Evolutionary conservation across 176 grass and related monocot genomes (phyloP).

Genomic region (Raddia distichophylla): DNA sequence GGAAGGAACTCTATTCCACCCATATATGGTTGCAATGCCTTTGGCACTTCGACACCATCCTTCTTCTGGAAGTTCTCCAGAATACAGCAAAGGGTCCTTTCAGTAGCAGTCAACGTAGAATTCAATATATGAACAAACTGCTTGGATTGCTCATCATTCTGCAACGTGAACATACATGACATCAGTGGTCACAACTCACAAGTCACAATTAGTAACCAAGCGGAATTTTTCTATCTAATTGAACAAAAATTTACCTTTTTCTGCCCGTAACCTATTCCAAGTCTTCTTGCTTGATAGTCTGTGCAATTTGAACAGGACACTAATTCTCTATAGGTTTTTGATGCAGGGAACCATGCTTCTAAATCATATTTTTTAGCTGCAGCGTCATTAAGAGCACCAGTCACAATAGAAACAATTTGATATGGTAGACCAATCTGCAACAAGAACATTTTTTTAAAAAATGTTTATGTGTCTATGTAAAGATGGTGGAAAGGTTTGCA

Average conservation of each 20-base stretch:
- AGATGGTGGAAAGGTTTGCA: conserved; percentile 10
- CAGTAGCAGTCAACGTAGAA: conserved; percentile 87
- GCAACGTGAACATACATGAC: conserved; percentile 7
- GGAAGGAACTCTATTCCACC: conserved; percentile 67
- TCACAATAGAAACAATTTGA: conserved; percentile 88
- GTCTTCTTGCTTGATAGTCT: conserved; percentile 86
- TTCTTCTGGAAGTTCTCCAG: conserved; percentile 84
- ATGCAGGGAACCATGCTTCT: conserved; percentile 96
- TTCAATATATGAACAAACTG: conserved; percentile 95
- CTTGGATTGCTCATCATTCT: conserved; percentile 91
- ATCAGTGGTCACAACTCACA: background rate
- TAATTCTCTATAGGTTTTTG: conserved; percentile 84
- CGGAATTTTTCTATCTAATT: conserved; percentile 9
- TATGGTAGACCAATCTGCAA: conserved; percentile 84
- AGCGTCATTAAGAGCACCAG: conserved; percentile 92
- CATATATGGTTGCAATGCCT: conserved; percentile 74
- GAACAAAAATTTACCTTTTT: conserved; percentile 66
- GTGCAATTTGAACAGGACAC: conserved; percentile 98
- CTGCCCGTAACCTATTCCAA: conserved; percentile 88
- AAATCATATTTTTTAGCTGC: conserved; percentile 97
- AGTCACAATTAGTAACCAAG: background rate
- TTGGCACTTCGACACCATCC: conserved; percentile 74
- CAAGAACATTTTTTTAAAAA: conserved; percentile 18
- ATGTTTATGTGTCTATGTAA: background rate
- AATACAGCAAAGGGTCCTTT: conserved; percentile 92